Conservation (phyloP, 108 stramenopile species). For the Stephanodiscus minutulus region DNA sequence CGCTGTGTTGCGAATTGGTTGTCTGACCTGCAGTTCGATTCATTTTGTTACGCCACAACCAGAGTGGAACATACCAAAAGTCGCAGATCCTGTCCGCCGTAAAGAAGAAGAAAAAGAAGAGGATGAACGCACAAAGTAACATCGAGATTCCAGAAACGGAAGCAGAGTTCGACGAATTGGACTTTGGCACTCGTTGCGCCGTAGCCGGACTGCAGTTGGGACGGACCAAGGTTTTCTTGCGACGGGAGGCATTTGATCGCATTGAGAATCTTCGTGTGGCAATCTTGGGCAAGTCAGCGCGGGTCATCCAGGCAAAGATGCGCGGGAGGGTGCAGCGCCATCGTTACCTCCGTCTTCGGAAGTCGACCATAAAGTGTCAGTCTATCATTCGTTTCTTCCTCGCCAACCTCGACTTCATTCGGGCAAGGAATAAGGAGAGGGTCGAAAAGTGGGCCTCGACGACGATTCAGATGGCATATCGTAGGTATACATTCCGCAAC, state of each 20-base stretch:
- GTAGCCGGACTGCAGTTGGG: constrained; percentile 60
- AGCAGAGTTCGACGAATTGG: constrained; percentile 39
- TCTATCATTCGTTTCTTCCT: constrained; percentile 47
- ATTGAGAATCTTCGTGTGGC: constrained; percentile 50
- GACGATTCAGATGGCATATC: constrained; percentile 46
- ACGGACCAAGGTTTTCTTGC: constrained; percentile 62
- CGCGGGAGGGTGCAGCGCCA: constrained; percentile 39
- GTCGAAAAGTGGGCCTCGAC: constrained; percentile 43
- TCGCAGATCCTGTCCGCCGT: not conserved
- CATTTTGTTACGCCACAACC: not conserved
- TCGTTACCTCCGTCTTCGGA: constrained; percentile 49
- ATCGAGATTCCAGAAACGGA: constrained; percentile 45
- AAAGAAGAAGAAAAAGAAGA: constrained; percentile 35
- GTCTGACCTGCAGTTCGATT: not conserved
- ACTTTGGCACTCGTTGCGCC: constrained; percentile 51
- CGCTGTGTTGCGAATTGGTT: not conserved
- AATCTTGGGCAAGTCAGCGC: constrained; percentile 41
- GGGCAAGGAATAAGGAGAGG: constrained; percentile 22
- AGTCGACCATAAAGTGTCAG: constrained; percentile 49
- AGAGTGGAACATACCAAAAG: not conserved
- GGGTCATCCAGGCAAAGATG: constrained; percentile 54
- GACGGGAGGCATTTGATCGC: constrained; percentile 57
- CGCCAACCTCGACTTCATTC: constrained; percentile 41
- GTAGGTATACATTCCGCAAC: constrained; percentile 41
- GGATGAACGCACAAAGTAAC: constrained; percentile 46